Evolutionary conservation across 2,329 filamentous ascomycete species (phyloP).

Genomic region (Colletotrichum australisinense): DNA sequence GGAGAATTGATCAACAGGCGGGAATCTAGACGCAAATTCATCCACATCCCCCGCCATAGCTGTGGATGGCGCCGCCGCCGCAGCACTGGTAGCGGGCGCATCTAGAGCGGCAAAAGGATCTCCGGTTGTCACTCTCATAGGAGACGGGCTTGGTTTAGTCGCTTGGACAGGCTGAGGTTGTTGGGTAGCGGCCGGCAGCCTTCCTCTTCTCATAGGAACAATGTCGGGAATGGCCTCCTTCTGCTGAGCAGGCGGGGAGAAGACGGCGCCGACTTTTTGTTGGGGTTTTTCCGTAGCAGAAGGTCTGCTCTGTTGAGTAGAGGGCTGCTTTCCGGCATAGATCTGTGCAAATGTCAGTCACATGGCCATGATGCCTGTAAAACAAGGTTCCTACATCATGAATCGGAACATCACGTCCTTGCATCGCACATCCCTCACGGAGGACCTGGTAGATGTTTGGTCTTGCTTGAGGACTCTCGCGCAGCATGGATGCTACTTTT

Average conservation of each 20-base stretch:
- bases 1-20: constrained; percentile 92
- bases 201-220: constrained; percentile 90
- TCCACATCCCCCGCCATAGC: constrained; percentile 65
- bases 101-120: constrained; percentile 96
- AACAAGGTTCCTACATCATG: constrained; percentile 76
- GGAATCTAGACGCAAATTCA: constrained; percentile 87
- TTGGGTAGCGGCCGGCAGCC: constrained; percentile 63
- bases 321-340: constrained; percentile 72
- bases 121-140: constrained; percentile 73
- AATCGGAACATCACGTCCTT: constrained; percentile 86
- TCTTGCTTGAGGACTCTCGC: constrained; percentile 79
- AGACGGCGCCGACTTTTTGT: constrained; percentile 80
- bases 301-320: constrained; percentile 66
- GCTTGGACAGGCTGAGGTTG: constrained; percentile 53
- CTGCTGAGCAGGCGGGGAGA: constrained; percentile 78
- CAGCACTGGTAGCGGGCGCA: constrained; percentile 59
- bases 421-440: constrained; percentile 88
- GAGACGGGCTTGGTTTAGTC: constrained; percentile 73
- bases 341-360: constrained; percentile 65
- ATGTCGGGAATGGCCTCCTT: constrained; percentile 86
- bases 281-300: constrained; percentile 64
- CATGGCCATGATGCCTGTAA: constrained; percentile 26
- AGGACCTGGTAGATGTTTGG: constrained; percentile 97
- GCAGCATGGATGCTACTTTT: constrained; percentile 83
- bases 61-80: constrained; percentile 40